Evolutionary conservation across 1,284 basidiomycete species (phyloP), one percentile per base, ranked within the genome.

Genomic region (Coniferiporia weirii): DNA sequence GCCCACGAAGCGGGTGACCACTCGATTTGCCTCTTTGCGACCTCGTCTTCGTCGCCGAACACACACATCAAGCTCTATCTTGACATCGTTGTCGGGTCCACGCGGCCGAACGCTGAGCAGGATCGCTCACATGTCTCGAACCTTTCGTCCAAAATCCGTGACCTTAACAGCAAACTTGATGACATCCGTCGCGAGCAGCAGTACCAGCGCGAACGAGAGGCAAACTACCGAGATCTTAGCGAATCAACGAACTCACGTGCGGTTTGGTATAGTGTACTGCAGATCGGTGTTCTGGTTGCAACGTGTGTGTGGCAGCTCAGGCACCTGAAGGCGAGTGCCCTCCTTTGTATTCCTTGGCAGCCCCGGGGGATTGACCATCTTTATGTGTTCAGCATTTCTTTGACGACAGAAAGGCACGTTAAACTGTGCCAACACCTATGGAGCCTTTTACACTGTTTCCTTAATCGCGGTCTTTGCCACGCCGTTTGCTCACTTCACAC

Each of bases 1-100:
- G 95, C 94, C 1, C 93, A 98, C 73, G 93, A 96, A 64, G 83
- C 95, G 58, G 96, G 95, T 56, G 95, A 98, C 77, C 97, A 99
- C 75, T 86, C 91, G 58, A 97, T 99, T 71, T 99, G 97, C 72
- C 81, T 99, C 55, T 88, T 88, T 12, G 91, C 93, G 34, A 94
- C 95, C 70, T 89, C 93, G 70, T 79, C 81, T n/a, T 74, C 87
- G 6, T 85, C 90, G 5, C 80, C 84, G 54, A 85, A 81, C 60
- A 89, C 93, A 1, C 94, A 98, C 71, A 91, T 99, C 63, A 91
- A 94, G 45, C 84, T 99, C 66, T 92, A 98, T 75, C 82, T 99
- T 64, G 97, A 99, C 68, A 83, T 99, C 59, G 87, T 92, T 58
- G 91, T 98, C 57, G 95, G 95, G 17, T 85, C 82, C 55, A 84